phyloP scores from a whole-genome alignment of 2,329 filamentous ascomycete genomes.

The Penicillium sp. region DNA sequence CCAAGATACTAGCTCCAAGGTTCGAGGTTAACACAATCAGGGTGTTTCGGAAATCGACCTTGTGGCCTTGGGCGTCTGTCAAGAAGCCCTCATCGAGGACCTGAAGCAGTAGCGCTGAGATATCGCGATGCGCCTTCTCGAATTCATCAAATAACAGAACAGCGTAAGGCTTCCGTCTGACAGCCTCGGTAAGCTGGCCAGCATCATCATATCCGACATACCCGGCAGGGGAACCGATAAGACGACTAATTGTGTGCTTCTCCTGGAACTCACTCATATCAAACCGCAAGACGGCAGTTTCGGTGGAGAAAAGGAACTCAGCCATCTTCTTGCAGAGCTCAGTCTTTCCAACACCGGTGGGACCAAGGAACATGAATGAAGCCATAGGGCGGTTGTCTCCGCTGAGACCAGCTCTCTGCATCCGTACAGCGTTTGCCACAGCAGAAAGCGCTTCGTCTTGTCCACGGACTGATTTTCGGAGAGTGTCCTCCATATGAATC shows the following conservation, averaged over 20 bases:
- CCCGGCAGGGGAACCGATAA: slow-evolving; percentile 90
- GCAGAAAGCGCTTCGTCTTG: slow-evolving; percentile 92
- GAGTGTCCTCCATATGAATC: slow-evolving; percentile 89
- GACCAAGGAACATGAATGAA: slow-evolving; percentile 96
- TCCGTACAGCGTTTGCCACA: slow-evolving; percentile 87
- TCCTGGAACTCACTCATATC: slow-evolving; percentile 99
- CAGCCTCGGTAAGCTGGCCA: slow-evolving; percentile 91
- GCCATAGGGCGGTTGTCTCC: slow-evolving; percentile 89
- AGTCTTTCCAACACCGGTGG: slow-evolving; percentile 95
- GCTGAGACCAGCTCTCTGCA: slow-evolving; percentile 88
- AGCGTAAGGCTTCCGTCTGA: slow-evolving; percentile 91
- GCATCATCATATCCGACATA: slow-evolving; percentile 98
- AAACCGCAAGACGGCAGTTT: slow-evolving; percentile 86
- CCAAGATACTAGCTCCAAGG: slow-evolving; percentile 85
- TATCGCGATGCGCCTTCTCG: slow-evolving; percentile 94
- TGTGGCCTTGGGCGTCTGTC: slow-evolving; percentile 92
- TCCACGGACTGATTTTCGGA: slow-evolving; percentile 80
- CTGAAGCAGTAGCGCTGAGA: slow-evolving; percentile 85
- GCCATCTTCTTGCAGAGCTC: slow-evolving; percentile 97
- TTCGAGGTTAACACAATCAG: slow-evolving; percentile 97
- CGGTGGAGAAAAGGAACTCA: slow-evolving; percentile 87
- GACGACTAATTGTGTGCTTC: slow-evolving; percentile 88
- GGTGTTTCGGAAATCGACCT: slow-evolving; percentile 94
- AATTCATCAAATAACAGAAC: slow-evolving; percentile 96
- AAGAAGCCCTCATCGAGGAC: slow-evolving; percentile 95